Percentiles rank a stretch among this genome's conserved stretches.
These are phyloP conservation scores for Venturia aucupariae DNA, from an alignment of 2,329 filamentous ascomycete genomes.

Conservation along the genomic window DNA sequence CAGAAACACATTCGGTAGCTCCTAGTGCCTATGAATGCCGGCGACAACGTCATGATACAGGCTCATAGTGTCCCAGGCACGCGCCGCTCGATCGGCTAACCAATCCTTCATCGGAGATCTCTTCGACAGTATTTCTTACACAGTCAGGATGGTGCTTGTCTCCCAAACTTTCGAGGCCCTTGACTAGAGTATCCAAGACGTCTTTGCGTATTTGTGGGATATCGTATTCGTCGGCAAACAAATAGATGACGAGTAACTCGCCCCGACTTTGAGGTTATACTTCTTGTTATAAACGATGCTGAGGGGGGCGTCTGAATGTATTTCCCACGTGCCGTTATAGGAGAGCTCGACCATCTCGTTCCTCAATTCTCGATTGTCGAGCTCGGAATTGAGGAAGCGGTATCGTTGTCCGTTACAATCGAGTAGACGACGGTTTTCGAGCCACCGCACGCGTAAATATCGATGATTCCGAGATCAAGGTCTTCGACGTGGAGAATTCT, in stretches of 20 bases:
- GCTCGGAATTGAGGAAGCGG: background rate
- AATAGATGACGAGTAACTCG: background rate
- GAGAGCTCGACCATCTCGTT: no score
- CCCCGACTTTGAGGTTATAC: background rate
- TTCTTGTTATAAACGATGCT: background rate
- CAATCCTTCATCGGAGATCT: background rate
- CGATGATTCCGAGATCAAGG: background rate
- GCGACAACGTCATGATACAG: background rate
- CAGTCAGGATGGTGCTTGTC: background rate
- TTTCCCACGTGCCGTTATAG: background rate
- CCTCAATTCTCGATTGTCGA: background rate
- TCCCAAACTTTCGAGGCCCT: background rate
- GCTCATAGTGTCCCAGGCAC: background rate
- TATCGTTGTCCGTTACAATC: background rate
- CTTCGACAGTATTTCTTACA: background rate
- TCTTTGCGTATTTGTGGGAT: background rate
- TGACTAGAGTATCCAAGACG: background rate
- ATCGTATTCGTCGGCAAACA: background rate
- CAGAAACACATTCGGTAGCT: background rate
- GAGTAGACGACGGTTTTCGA: background rate
- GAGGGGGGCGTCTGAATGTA: background rate
- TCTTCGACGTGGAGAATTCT: background rate
- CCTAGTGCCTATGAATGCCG: background rate
- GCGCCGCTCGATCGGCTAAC: background rate
- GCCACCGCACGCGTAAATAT: background rate